Evolutionary conservation across 1,284 basidiomycete genomes (phyloP).

Genomic region (Trametes sp.): DNA sequence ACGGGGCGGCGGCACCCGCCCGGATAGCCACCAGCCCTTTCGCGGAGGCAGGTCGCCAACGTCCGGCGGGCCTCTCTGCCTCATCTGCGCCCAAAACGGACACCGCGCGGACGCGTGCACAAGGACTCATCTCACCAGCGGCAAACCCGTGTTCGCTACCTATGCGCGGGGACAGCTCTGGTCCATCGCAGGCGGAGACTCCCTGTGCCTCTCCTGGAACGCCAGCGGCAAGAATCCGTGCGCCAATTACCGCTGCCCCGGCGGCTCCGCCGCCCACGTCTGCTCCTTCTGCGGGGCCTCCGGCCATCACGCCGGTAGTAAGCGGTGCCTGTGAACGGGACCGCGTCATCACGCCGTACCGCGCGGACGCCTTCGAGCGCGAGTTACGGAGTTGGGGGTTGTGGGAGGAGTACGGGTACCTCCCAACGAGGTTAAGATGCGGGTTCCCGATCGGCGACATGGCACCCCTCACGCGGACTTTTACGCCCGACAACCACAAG

Average conservation of each 20-base stretch:
- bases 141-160: conserved; percentile 6
- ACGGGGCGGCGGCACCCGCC: neutral
- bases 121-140: neutral
- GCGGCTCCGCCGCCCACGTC: conserved; percentile 5
- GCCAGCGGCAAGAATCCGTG: conserved; percentile 10
- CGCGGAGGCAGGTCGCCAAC: conserved; percentile 12
- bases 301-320: conserved; percentile 20
- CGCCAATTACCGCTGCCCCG: neutral
- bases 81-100: conserved; percentile 22
- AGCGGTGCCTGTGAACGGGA: conserved; percentile 19
- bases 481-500: conserved; percentile 42
- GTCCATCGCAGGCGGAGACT: neutral
- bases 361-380: conserved; percentile 26
- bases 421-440: conserved; percentile 37
- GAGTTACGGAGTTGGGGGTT: conserved; percentile 28
- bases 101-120: conserved; percentile 15
- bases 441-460: conserved; percentile 47
- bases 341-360: conserved; percentile 29
- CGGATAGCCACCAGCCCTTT: conserved; percentile 4
- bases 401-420: conserved; percentile 38
- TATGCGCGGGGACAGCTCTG: conserved; percentile 3
- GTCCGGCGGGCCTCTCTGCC: conserved; percentile 17
- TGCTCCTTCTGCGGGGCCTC: conserved; percentile 30
- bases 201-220: conserved; percentile 25
- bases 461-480: conserved; percentile 33